Percentiles rank a stretch among this genome's conserved stretches.
These are phyloP conservation scores for Diaporthe longicolla DNA, from an alignment of 2,329 filamentous ascomycete species.

Conservation along the genomic window DNA sequence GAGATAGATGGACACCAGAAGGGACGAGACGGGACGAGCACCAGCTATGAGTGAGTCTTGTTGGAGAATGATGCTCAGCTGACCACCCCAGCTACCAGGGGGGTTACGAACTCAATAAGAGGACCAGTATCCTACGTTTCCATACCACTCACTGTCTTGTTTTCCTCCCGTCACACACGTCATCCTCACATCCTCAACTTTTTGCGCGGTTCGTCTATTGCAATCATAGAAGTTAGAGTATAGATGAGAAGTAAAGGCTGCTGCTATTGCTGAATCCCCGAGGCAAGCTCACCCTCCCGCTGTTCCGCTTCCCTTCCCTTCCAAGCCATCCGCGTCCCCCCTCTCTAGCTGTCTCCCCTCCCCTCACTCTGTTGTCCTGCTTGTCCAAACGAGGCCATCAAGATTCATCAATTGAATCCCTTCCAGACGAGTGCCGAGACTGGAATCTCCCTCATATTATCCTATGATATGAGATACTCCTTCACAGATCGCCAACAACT, in stretches of 20 bases:
- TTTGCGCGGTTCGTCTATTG: not conserved
- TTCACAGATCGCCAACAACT: not conserved
- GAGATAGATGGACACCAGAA: not conserved
- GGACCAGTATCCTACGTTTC: not conserved
- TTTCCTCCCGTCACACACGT: not conserved
- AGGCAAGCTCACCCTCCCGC: slow-evolving; percentile 7
- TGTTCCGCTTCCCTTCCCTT: not conserved
- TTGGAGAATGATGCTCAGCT: slow-evolving; percentile 32
- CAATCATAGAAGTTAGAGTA: slow-evolving; percentile 11
- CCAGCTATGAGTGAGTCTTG: not conserved
- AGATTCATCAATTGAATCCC: not conserved
- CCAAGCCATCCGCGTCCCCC: not conserved
- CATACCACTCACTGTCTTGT: too few relatives aligned
- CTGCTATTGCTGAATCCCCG: not conserved
- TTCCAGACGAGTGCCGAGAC: not conserved
- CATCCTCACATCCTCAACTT: too few relatives aligned
- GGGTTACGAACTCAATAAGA: slow-evolving; percentile 23
- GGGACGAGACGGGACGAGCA: not conserved
- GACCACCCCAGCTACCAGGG: slow-evolving; percentile 6
- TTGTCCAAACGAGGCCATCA: not conserved
- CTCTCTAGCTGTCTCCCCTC: slow-evolving; percentile 6
- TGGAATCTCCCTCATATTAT: too few relatives aligned
- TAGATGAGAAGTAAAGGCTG: slow-evolving; percentile 1
- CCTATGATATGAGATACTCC: not conserved
- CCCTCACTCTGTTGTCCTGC: not conserved